Base-by-base conservation (phyloP, 2,329 filamentous ascomycete genomes). In the Colletotrichum brevisporum region DNA sequence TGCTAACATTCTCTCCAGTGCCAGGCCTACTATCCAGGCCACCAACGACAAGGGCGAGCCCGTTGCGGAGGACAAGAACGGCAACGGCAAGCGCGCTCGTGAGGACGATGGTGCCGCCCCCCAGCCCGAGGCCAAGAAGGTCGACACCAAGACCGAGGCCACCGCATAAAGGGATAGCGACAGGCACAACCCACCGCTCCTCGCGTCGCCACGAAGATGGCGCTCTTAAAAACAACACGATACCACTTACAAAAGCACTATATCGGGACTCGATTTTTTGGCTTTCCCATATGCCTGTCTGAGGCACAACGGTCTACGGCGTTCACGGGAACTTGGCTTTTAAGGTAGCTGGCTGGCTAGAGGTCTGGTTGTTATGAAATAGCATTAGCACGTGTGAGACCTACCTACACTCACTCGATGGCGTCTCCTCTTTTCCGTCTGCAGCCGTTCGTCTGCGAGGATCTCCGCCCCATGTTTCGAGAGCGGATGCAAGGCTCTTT, bases 51-150 rank as follows among this genome's bases (percentile, higher is more conserved):
- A 80, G 13, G 75, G 77, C 27, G 79, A 81, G 69, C 73, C 75
- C 24, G 74, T 73, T 36, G 73, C 76, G 13, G 71, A 72, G 21
- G 68, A 68, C 4, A 70, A 68, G 67, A 68, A 70, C 51, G 26
- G 13, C 58, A 86, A 84, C 72, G 82, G 81, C 76, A 90, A 90
- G 83, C 88, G 88, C 63, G 72, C 81, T 39, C 85, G 87, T 62
- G 87, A 89, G 10, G 86, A 88, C 9, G 86, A 86, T 36, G 81
- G 76, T 52, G 77, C 74, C 54, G 77, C 74, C 4, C 80, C 76
- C n/a, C 83, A 83, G 66, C 86, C 84, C 36, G 81, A 87, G 3
- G 84, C 88, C 21, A 91, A 91, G 84, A 91, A 91, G 82, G 84
- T 89, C 48, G 88, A 91, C 71, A 80, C 76, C 76, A 88, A 88